These are phyloP conservation scores for Exsudoporus frostii DNA, from an alignment of 768 basidiomycete genomes.

Conservation along the genomic window DNA sequence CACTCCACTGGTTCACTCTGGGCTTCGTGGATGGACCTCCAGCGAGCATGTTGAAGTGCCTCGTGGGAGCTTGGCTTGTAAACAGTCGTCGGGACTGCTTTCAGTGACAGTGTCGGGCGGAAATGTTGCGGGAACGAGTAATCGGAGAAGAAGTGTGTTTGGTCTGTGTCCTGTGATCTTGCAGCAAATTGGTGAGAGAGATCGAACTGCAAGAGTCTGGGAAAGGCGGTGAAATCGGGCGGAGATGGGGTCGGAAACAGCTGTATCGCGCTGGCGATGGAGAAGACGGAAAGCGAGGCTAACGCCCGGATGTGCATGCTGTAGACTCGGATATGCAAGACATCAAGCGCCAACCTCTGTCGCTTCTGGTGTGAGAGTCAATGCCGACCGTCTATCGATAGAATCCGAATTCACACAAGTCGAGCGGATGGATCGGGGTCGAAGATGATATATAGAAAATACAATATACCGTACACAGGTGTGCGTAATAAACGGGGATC, in stretches of 20 bases:
- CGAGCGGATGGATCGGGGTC: not conserved
- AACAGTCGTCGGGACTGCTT: constrained; percentile 47
- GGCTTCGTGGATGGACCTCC: constrained; percentile 44
- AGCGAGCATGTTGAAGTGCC: constrained; percentile 50
- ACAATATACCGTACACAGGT: not conserved
- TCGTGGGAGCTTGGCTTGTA: constrained; percentile 56
- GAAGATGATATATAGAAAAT: constrained; percentile 2
- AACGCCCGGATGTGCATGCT: constrained; percentile 5
- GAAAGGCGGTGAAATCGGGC: not conserved
- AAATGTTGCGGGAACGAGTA: constrained; percentile 5
- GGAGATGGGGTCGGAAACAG: not conserved
- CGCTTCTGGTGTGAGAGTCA: not conserved
- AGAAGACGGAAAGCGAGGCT: not conserved
- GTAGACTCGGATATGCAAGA: not conserved
- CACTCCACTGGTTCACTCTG: constrained; percentile 61
- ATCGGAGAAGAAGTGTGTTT: constrained; percentile 1
- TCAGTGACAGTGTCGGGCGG: constrained; percentile 31
- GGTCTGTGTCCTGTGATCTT: constrained; percentile 1
- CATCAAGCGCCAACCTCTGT: not conserved
- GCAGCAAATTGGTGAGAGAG: constrained; percentile 16
- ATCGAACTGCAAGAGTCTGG: constrained; percentile 21
- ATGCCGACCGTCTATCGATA: not conserved
- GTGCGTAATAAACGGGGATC: not conserved
- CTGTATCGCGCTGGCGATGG: constrained; percentile 1
- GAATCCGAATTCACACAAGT: constrained; percentile 1